Percentiles rank a stretch among this genome's conserved stretches.
Conservation (phyloP, 441 rosid species). For the Sinapis alba region DNA sequence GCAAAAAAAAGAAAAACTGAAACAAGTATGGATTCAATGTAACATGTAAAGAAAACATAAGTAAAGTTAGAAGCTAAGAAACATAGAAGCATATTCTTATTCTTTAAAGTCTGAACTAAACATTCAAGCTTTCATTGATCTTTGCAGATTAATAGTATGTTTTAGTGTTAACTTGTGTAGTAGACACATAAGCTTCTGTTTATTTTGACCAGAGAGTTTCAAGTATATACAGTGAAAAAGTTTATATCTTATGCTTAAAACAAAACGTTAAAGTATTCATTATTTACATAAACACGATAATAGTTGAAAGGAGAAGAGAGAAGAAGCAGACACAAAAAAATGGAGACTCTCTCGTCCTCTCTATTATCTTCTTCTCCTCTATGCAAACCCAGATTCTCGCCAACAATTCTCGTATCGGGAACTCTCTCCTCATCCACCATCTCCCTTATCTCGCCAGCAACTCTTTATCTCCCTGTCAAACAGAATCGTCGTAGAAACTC, state of each 20-base stretch:
- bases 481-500: conserved; percentile 41
- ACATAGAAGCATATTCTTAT: background rate
- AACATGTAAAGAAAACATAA: background rate
- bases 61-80: background rate
- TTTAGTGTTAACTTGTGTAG: no score
- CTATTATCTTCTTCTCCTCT: conserved; percentile 9
- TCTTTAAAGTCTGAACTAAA: background rate
- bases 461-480: conserved; percentile 41
- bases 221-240: background rate
- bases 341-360: background rate
- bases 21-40: background rate
- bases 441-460: conserved; percentile 32
- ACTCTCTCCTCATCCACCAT: conserved; percentile 12
- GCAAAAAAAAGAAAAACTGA: background rate
- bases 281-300: conserved; percentile 8
- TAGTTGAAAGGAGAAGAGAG: background rate
- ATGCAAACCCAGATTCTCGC: background rate
- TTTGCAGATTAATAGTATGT: background rate
- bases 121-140: background rate
- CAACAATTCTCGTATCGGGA: background rate
- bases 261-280: background rate
- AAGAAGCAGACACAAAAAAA: background rate
- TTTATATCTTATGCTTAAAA: background rate
- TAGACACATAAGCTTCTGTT: background rate
- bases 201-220: background rate